Conservation (phyloP, 306 rosid species). For the Malus asiatica region DNA sequence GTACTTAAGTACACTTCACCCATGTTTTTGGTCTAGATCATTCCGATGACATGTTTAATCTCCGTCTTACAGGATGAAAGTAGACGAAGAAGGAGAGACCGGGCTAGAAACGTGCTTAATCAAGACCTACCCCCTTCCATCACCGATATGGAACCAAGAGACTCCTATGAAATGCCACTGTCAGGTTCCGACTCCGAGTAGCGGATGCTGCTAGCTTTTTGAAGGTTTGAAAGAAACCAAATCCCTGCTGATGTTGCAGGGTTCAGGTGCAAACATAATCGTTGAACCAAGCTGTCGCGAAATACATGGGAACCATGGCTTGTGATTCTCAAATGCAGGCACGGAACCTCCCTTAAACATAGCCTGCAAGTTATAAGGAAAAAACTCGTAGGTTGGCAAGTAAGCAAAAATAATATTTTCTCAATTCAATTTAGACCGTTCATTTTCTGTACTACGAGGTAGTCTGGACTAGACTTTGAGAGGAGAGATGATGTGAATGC, state of each 20-base stretch:
- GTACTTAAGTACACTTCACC: neutral
- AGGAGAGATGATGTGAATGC: too few relatives aligned
- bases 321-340: too few relatives aligned
- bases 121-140: slow-evolving; percentile 40
- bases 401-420: too few relatives aligned
- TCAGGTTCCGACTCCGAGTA: slow-evolving; percentile 74
- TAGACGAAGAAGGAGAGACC: slow-evolving; percentile 33
- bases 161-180: slow-evolving; percentile 57
- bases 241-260: neutral
- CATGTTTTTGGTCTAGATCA: neutral
- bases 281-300: slow-evolving; percentile 2
- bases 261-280: slow-evolving; percentile 17
- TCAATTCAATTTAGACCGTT: too few relatives aligned
- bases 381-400: too few relatives aligned
- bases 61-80: slow-evolving; percentile 33
- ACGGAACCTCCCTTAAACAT: too few relatives aligned
- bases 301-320: too few relatives aligned
- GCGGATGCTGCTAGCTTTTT: neutral
- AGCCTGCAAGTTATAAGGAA: too few relatives aligned
- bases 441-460: too few relatives aligned
- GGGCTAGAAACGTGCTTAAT: slow-evolving; percentile 15
- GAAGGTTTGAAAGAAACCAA: neutral
- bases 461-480: too few relatives aligned
- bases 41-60: neutral
- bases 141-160: slow-evolving; percentile 56